phyloP scores from a whole-genome alignment of 2,329 filamentous ascomycete species.

The Neofusicoccum sp. region DNA sequence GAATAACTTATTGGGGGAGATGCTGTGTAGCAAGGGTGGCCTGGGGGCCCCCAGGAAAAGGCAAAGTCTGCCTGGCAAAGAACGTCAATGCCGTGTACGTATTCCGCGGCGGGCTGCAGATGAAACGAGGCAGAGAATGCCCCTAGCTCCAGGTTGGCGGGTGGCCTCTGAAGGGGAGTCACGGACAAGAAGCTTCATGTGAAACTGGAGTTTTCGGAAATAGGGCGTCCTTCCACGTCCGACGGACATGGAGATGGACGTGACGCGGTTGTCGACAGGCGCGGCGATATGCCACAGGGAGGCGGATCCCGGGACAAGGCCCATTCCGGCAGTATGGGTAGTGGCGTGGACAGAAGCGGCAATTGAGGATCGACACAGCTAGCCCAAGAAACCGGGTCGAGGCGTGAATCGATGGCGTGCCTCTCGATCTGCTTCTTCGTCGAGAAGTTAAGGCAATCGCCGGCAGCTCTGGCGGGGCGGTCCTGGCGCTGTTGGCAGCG shows the following conservation, averaged over 20 bases:
- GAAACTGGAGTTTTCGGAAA: neutral
- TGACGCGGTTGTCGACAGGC: too few species aligned
- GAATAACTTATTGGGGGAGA: neutral
- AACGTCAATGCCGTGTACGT: neutral
- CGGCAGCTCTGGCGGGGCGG: neutral
- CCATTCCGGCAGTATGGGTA: neutral
- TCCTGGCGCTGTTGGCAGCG: neutral
- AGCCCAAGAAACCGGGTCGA: neutral
- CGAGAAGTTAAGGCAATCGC: neutral
- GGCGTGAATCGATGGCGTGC: neutral
- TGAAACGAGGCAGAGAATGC: conserved; percentile 5
- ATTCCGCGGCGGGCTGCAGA: neutral
- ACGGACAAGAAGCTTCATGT: neutral
- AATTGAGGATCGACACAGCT: neutral
- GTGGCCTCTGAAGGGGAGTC: neutral
- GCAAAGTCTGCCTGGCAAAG: neutral
- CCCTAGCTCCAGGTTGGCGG: neutral
- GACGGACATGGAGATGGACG: neutral
- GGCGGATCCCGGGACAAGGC: neutral
- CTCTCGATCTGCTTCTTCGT: neutral
- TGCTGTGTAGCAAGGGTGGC: neutral
- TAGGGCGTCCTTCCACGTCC: neutral
- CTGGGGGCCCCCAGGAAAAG: neutral
- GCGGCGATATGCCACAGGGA: neutral
- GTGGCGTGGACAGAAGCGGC: neutral